Conservation (phyloP, 257 asterid genomes). For the Capsicum chinense region DNA sequence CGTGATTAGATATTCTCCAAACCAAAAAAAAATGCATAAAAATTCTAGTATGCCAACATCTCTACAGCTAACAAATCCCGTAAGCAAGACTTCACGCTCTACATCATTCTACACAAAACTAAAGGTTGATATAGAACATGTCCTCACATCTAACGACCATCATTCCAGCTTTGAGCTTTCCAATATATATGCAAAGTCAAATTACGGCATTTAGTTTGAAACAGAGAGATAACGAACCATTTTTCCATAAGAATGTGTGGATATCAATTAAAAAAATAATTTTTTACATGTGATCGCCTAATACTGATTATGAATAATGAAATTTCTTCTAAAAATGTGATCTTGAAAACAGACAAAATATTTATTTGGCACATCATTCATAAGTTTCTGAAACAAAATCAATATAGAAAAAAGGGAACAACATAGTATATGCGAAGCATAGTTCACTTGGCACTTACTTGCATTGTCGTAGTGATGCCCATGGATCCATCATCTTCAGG, state of each 20-base stretch:
- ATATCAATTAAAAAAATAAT: not conserved
- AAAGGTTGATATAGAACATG: not conserved
- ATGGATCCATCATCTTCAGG: slow-evolving; percentile 80
- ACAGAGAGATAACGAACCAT: not conserved
- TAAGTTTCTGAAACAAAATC: not conserved
- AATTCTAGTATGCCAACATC: not conserved
- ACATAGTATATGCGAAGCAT: not conserved
- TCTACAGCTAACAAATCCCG: slow-evolving; percentile 9
- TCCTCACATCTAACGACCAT: not conserved
- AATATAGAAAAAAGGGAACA: not conserved
- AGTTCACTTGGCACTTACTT: slow-evolving; percentile 47
- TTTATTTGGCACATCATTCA: not conserved
- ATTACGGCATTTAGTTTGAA: not conserved
- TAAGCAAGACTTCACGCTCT: not conserved
- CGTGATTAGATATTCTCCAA: not conserved
- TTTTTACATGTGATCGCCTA: not conserved
- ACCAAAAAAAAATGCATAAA: not conserved
- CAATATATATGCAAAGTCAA: not conserved
- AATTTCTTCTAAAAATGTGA: not conserved
- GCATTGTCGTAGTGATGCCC: slow-evolving; percentile 81
- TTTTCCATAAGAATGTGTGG: not conserved
- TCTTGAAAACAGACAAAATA: not conserved
- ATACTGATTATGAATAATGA: not conserved
- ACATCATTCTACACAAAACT: not conserved
- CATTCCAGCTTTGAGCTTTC: not conserved